A percentile compares a stretch with the other conserved stretches of the same genome.
Conservation (phyloP, 305 asterid genomes). For the Rubia occidens region DNA sequence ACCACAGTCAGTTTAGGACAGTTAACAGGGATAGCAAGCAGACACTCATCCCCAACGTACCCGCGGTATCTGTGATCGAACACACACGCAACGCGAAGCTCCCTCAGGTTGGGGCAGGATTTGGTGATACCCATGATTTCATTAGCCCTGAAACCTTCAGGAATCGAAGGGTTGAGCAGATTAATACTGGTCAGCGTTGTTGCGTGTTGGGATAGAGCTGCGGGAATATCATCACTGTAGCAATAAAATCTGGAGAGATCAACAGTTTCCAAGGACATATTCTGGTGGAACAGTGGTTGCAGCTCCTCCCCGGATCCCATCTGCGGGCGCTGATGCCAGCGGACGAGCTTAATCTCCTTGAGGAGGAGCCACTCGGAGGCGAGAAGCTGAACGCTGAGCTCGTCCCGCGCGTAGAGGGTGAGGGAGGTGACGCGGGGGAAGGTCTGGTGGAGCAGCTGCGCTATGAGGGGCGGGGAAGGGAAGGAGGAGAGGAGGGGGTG, state of each 20-base stretch:
- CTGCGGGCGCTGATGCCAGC: slow-evolving; percentile 91
- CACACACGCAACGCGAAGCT: slow-evolving; percentile 54
- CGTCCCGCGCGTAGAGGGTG: slow-evolving; percentile 51
- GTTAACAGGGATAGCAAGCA: slow-evolving; percentile 44
- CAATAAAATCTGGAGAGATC: slow-evolving; percentile 70
- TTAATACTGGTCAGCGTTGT: slow-evolving; percentile 40
- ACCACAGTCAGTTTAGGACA: slow-evolving; percentile 56
- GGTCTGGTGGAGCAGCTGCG: slow-evolving; percentile 49
- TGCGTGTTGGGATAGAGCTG: slow-evolving; percentile 42
- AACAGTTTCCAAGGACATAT: slow-evolving; percentile 25
- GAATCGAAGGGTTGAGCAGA: slow-evolving; percentile 58
- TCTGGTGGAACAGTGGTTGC: slow-evolving; percentile 28
- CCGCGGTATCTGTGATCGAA: slow-evolving; percentile 76
- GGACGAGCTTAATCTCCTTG: slow-evolving; percentile 52
- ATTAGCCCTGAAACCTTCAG: slow-evolving; percentile 67
- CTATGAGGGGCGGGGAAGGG: slow-evolving; percentile 31
- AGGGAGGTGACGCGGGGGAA: slow-evolving; percentile 53
- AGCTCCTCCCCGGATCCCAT: slow-evolving; percentile 59
- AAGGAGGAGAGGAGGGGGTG: slow-evolving; percentile 54
- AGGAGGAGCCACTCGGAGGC: slow-evolving; percentile 43
- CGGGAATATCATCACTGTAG: slow-evolving; percentile 79
- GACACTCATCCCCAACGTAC: slow-evolving; percentile 56
- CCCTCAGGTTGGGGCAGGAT: slow-evolving; percentile 52
- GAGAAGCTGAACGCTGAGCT: slow-evolving; percentile 33
- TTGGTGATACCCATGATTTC: slow-evolving; percentile 51